Percentiles rank a stretch among this genome's conserved stretches.
Evolutionary conservation across 1,139 yeast genomes (phyloP).

Genomic region (Yamadazyma conglobata): DNA sequence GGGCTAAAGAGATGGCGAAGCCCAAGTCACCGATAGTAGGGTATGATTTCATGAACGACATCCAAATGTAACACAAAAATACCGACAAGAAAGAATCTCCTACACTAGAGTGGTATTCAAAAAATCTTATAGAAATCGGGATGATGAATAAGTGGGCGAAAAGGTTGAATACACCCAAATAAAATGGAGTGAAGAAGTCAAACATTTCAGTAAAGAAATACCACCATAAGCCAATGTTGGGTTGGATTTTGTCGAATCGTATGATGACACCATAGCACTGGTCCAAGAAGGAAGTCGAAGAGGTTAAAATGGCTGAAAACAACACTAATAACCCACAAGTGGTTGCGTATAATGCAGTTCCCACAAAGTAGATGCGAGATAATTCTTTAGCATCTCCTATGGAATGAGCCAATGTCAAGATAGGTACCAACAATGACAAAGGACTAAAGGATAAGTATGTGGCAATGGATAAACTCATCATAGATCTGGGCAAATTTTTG

Average conservation of each 20-base stretch:
- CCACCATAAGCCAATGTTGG: constrained; percentile 98
- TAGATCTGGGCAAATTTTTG: constrained; percentile 41
- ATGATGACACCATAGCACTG: constrained; percentile 63
- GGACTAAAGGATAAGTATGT: constrained; percentile 65
- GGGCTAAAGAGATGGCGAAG: constrained; percentile 56
- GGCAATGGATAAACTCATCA: constrained; percentile 58
- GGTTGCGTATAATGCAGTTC: constrained; percentile 20
- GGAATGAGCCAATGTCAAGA: constrained; percentile 38
- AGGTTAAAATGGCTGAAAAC: constrained; percentile 29
- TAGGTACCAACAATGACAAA: constrained; percentile 52
- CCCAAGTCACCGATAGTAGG: constrained; percentile 88
- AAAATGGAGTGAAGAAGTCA: constrained; percentile 81
- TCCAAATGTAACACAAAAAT: constrained; percentile 60
- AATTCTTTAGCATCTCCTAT: constrained; percentile 7
- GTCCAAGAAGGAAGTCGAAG: constrained; percentile 46
- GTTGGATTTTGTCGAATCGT: constrained; percentile 64
- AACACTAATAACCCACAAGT: constrained; percentile 33
- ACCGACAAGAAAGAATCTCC: constrained; percentile 65
- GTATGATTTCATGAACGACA: constrained; percentile 75
- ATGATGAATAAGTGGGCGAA: constrained; percentile 64
- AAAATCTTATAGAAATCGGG: constrained; percentile 72
- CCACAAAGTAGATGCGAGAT: constrained; percentile 15
- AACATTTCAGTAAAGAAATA: constrained; percentile 94
- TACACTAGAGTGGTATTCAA: constrained; percentile 19
- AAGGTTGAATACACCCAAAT: constrained; percentile 77